Base-by-base conservation (phyloP, 306 rosid genomes). In the Pueraria montana region DNA sequence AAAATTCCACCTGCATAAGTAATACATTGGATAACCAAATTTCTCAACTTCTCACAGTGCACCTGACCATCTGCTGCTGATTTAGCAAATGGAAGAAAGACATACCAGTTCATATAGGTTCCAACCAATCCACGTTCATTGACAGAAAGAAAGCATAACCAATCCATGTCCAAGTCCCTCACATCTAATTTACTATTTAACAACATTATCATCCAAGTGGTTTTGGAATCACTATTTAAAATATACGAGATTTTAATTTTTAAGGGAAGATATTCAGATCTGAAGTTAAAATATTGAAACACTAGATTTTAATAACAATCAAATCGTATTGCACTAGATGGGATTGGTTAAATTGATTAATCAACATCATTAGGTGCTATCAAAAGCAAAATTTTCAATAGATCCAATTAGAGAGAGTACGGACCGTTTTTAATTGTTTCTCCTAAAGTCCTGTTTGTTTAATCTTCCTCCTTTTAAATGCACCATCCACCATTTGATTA, bases 1-100 rank as follows among this genome's bases (percentile, higher is more conserved):
- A n/a, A n/a, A n/a, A n/a, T 84, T 80, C 99, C 99, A 42, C 97
- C 96, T 11, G 97, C 92, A 82, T 89, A 91, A 56, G 75, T 52
- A 76, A 96, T 84, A 21, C 85, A 87, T 76, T 90, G 80, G 38
- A 79, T 53, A 76, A 89, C 93, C 40, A 66, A 32, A 69, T 82
- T 79, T 82, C 75, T 91, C 80, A 96, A 83, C 76, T 84, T 89
- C 72, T 75, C 87, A 80, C 92, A 92, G 61, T 87, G 32, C 27
- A 83, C 61, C 59, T 82, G 90, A 71, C 98, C 99, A 20, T 85
- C 88, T 89, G 82, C 91, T 21, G 93, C 96, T 13, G 86, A n/a
- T n/a, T n/a, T n/a, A n/a, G n/a, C n/a, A n/a, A n/a, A n/a, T n/a
- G n/a, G n/a, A n/a, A n/a, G n/a, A n/a, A n/a, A n/a, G n/a, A n/a